These are phyloP conservation scores for Petasospora fabianii DNA, from an alignment of 1,139 yeast genomes.

Conservation along the genomic window DNA sequence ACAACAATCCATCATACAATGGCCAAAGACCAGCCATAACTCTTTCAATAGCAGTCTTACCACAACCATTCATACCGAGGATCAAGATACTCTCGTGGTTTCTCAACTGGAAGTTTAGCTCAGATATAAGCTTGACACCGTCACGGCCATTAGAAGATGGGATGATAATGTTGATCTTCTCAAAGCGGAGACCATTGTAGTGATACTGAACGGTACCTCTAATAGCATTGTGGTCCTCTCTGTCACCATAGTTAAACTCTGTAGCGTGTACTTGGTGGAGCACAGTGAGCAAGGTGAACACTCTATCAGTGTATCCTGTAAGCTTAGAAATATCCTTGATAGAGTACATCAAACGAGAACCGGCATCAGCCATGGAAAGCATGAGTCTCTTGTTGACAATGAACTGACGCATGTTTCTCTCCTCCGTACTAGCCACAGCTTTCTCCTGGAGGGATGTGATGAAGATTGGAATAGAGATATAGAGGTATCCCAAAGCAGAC, in stretches of 20 bases:
- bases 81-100: constrained; percentile 70
- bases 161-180: constrained; percentile 75
- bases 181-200: constrained; percentile 78
- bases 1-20: constrained; percentile 72
- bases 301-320: constrained; percentile 87
- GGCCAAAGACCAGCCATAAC: constrained; percentile 93
- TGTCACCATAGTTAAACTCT: constrained; percentile 55
- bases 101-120: constrained; percentile 60
- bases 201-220: constrained; percentile 80
- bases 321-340: constrained; percentile 89
- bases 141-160: constrained; percentile 62
- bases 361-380: constrained; percentile 93
- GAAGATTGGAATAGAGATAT: constrained; percentile 83
- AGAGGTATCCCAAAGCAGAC: constrained; percentile 91
- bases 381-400: constrained; percentile 86
- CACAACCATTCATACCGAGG: constrained; percentile 85
- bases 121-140: constrained; percentile 52
- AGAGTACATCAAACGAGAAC: constrained; percentile 93
- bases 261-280: constrained; percentile 81
- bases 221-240: constrained; percentile 42
- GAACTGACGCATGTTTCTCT: constrained; percentile 78
- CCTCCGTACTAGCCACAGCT: constrained; percentile 30
- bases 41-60: constrained; percentile 84
- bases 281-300: constrained; percentile 68
- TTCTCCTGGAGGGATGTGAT: constrained; percentile 40